phyloP scores from a whole-genome alignment of 2,329 filamentous ascomycete genomes.

The Penicillium hordei region DNA sequence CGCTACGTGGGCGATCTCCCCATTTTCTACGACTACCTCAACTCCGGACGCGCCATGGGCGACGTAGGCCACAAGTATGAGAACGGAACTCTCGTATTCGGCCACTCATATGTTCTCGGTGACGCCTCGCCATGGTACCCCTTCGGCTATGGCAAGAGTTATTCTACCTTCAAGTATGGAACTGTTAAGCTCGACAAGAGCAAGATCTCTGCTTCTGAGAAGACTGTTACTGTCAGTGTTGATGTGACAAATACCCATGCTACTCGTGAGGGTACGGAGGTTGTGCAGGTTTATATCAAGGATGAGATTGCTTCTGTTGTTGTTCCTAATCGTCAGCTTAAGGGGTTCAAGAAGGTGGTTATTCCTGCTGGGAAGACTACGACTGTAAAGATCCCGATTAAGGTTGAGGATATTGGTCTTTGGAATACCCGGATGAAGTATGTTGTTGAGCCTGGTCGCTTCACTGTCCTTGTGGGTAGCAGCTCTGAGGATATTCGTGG shows the following conservation, averaged over 20 bases:
- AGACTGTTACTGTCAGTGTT: slow-evolving; percentile 58
- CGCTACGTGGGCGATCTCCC: slow-evolving; percentile 66
- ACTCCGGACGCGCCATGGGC: slow-evolving; percentile 58
- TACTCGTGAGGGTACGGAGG: slow-evolving; percentile 60
- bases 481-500: slow-evolving; percentile 42
- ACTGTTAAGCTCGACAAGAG: slow-evolving; percentile 38
- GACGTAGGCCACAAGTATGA: slow-evolving; percentile 55
- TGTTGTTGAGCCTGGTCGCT: slow-evolving; percentile 70
- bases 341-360: slow-evolving; percentile 66
- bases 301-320: slow-evolving; percentile 63
- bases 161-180: slow-evolving; percentile 61
- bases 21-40: slow-evolving; percentile 71
- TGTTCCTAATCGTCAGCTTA: slow-evolving; percentile 64
- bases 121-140: slow-evolving; percentile 61
- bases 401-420: slow-evolving; percentile 53
- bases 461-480: slow-evolving; percentile 61
- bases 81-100: slow-evolving; percentile 64
- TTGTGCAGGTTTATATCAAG: slow-evolving; percentile 67
- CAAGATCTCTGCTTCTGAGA: slow-evolving; percentile 52
- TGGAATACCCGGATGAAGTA: slow-evolving; percentile 66
- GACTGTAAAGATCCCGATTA: slow-evolving; percentile 52
- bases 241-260: slow-evolving; percentile 60
- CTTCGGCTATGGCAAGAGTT: slow-evolving; percentile 67
- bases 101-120: slow-evolving; percentile 64
- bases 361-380: slow-evolving; percentile 61